Evolutionary conservation across 805 yeast genomes (phyloP), one percentile per base, ranked within the genome.

Genomic region (Spathaspora gorwiae): DNA sequence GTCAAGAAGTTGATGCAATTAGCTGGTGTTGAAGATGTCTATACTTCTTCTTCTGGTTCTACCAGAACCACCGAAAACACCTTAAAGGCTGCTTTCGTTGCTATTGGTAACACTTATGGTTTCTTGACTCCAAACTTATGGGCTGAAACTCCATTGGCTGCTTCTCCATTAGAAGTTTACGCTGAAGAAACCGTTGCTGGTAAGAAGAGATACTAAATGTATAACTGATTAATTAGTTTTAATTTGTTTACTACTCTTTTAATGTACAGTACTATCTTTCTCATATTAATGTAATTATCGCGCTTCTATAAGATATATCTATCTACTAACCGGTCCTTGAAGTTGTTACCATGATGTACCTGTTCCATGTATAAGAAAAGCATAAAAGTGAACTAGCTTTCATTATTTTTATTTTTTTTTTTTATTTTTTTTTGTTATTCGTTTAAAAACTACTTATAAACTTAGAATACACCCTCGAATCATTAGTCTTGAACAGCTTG

Each of bases 21-120:
- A 74, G 99, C 97, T 71, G 99, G 99, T 88, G 84, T 94, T 75
- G 96, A 92, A 81, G 99, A 94, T 79, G 96, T 94, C 68, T 94
- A 90, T 90, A 94, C 99, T 64, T 83, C 95, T 66, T 92, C 99
- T 65, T 83, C 94, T 60, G 99, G 99, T 79, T 87, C 96, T 65
- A 94, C 99, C 83, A 90, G 97, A 87, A 94, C 99, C 70, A 81
- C 90, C 68, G 99, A 94, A 83, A 94, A 94, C 96, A 94, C 99
- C 75, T 87, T 94, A 74, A 94, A 94, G 86, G 99, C 99, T 71
- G 88, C 97, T 68, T 94, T 94, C 83, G 90, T 85, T 77, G 99
- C 99, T 69, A 86, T 94, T 70, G 97, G 97, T 81, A 92, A 90
- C 96, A 89, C 99, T 64, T 94, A 94, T 89, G 97, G 95, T 80